Percentiles rank a stretch among this genome's conserved stretches.
phyloP scores from a whole-genome alignment of 2,329 filamentous ascomycete genomes.

The Tricladium varicosporioides region DNA sequence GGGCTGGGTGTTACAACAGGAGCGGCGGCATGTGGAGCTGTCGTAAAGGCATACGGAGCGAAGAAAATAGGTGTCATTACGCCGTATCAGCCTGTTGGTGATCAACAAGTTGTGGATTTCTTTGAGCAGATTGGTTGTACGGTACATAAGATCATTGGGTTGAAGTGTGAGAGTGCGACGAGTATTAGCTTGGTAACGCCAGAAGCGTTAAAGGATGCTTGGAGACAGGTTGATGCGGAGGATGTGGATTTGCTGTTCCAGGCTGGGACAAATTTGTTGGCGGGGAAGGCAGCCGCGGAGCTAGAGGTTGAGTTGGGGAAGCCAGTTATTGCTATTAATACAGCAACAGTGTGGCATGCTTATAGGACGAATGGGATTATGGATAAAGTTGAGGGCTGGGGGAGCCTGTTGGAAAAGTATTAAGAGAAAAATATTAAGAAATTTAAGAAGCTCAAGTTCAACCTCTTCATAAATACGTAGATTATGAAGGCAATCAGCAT shows the following conservation, averaged over 20 bases:
- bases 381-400: constrained; percentile 26
- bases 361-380: constrained; percentile 29
- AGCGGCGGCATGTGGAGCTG: constrained; percentile 32
- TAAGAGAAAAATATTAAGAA: neutral
- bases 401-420: constrained; percentile 18
- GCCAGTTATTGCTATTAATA: constrained; percentile 35
- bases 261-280: constrained; percentile 36
- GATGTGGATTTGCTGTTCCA: constrained; percentile 33
- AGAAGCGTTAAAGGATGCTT: constrained; percentile 31
- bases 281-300: constrained; percentile 29
- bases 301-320: constrained; percentile 32
- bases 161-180: constrained; percentile 31
- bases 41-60: constrained; percentile 30
- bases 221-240: constrained; percentile 26
- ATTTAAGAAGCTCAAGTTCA: neutral
- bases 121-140: constrained; percentile 33
- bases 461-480: no score
- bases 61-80: constrained; percentile 35
- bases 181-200: constrained; percentile 33
- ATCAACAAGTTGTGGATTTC: constrained; percentile 35
- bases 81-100: constrained; percentile 33
- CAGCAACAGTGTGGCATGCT: constrained; percentile 35
- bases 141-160: constrained; percentile 30
- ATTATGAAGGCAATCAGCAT: no score
- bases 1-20: constrained; percentile 33